phyloP scores from a whole-genome alignment of 305 asterid genomes.

The Rubia peregrina region DNA sequence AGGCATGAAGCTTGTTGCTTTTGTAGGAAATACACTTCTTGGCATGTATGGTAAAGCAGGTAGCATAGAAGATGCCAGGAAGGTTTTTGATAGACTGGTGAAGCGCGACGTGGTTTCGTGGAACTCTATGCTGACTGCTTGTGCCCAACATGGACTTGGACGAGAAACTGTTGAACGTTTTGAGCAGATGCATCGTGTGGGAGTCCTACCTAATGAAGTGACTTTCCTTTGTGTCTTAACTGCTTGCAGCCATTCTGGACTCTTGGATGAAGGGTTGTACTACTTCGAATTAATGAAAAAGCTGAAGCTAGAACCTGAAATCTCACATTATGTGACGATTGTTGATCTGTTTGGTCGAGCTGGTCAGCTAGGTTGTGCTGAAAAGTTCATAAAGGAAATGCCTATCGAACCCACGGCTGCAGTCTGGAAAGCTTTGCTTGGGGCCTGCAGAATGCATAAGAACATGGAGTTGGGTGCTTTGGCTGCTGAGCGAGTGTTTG shows the following conservation, averaged over 20 bases:
- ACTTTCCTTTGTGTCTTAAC: conserved; percentile 66
- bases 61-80: conserved; percentile 62
- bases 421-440: conserved; percentile 81
- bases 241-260: conserved; percentile 86
- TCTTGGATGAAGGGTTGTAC: conserved; percentile 55
- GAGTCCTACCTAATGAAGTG: conserved; percentile 54
- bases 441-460: conserved; percentile 83
- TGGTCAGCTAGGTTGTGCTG: conserved; percentile 58
- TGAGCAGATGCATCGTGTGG: conserved; percentile 48
- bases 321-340: conserved; percentile 59
- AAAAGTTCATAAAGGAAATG: conserved; percentile 52
- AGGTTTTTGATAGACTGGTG: conserved; percentile 51
- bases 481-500: conserved; percentile 77
- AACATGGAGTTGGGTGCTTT: conserved; percentile 60
- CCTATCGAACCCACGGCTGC: conserved; percentile 55
- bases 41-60: conserved; percentile 87
- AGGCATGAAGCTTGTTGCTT: conserved; percentile 52
- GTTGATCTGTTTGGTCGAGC: conserved; percentile 81
- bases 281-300: conserved; percentile 65
- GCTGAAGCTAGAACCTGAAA: conserved; percentile 40
- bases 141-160: conserved; percentile 81
- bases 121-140: conserved; percentile 86
- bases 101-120: conserved; percentile 66
- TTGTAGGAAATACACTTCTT: conserved; percentile 73
- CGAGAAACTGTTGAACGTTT: conserved; percentile 49